These are phyloP conservation scores for Zasmidium cellare DNA, from an alignment of 2,329 filamentous ascomycete species.

Conservation along the genomic window DNA sequence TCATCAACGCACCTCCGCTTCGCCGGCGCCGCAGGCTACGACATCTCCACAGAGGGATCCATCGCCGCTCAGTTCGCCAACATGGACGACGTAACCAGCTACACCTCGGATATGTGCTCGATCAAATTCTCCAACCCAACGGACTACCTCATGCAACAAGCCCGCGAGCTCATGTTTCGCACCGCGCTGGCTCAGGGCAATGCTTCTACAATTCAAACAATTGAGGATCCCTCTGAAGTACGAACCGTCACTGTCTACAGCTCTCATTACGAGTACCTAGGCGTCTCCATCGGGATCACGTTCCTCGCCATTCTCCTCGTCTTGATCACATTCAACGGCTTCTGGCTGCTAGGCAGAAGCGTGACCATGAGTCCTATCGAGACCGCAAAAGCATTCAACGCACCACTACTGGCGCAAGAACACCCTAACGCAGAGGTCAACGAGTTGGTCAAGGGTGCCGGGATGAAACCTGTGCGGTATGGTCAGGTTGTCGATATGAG, in stretches of 20 bases:
- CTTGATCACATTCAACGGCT: background rate
- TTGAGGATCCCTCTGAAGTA: conserved; percentile 1
- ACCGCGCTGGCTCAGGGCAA: conserved; percentile 18
- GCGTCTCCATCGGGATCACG: background rate
- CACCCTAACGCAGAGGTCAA: conserved; percentile 17
- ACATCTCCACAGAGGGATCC: conserved; percentile 8
- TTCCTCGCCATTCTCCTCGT: background rate
- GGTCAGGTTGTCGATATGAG: conserved; percentile 9
- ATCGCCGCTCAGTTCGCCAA: conserved; percentile 16
- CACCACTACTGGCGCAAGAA: conserved; percentile 15
- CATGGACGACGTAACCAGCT: conserved; percentile 7
- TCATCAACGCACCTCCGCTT: conserved; percentile 12
- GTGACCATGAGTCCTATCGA: conserved; percentile 18
- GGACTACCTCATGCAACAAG: conserved; percentile 12
- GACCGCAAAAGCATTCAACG: conserved; percentile 20
- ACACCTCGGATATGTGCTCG: conserved; percentile 9
- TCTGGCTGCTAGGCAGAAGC: conserved; percentile 12
- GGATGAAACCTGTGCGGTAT: conserved; percentile 17
- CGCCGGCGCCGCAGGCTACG: conserved; percentile 16
- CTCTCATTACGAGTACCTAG: conserved; percentile 4
- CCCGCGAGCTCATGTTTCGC: conserved; percentile 21
- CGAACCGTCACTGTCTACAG: conserved; percentile 1
- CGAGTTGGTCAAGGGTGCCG: conserved; percentile 15
- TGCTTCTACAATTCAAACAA: background rate
- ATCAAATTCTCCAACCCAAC: conserved; percentile 17